Conservation (phyloP, 1,139 yeast species). For the Yamadazyma membranifaciens region DNA sequence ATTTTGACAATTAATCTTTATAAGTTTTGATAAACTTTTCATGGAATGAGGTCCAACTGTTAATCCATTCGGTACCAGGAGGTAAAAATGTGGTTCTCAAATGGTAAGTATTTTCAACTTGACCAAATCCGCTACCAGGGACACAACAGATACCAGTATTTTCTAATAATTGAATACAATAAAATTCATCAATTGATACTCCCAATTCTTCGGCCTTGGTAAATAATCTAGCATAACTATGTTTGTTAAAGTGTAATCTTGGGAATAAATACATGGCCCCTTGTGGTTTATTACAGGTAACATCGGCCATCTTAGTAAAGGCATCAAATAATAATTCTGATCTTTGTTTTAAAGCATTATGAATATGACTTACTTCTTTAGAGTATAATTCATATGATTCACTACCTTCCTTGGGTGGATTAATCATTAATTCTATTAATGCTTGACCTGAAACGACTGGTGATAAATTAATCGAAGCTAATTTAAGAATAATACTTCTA, state of each 20-base stretch:
- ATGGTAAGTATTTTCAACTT: constrained; percentile 82
- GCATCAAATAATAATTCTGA: constrained; percentile 66
- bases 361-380: constrained; percentile 60
- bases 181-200: constrained; percentile 76
- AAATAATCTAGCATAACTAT: constrained; percentile 49
- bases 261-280: constrained; percentile 99
- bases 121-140: constrained; percentile 98
- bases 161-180: constrained; percentile 79
- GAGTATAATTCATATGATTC: constrained; percentile 69
- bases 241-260: constrained; percentile 56
- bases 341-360: constrained; percentile 59
- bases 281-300: constrained; percentile 81
- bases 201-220: constrained; percentile 56
- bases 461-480: constrained; percentile 87
- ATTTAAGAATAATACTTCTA: constrained; percentile 67
- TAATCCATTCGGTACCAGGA: constrained; percentile 89
- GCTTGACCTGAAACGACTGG: constrained; percentile 96
- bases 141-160: constrained; percentile 95
- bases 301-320: constrained; percentile 74
- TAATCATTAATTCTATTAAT: constrained; percentile 84
- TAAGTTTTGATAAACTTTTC: constrained; percentile 62
- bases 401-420: constrained; percentile 81
- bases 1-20: constrained; percentile 11
- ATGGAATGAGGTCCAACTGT: constrained; percentile 76
- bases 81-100: constrained; percentile 95